Evolutionary conservation across 805 yeast species (phyloP), one percentile per base, ranked within the genome.

Genomic region (Ogataea pilisensis): DNA sequence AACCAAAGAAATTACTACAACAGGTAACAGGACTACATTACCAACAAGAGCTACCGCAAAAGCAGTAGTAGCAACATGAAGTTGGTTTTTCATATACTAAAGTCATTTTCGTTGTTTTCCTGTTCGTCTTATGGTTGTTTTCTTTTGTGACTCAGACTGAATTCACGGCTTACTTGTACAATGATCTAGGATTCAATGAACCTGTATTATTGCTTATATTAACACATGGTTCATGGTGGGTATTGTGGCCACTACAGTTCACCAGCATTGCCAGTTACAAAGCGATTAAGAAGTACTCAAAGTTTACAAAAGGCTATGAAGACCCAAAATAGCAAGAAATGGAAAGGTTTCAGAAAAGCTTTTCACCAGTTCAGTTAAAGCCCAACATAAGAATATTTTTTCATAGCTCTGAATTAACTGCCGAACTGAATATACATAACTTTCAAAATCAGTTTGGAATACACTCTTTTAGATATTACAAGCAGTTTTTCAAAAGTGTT

Each of bases 61-160:
- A n/a, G n/a, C 40, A 41, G 8, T 38, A 36, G 3, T 24, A 36
- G 19, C 34, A 27, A n/a, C 53, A 50, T 22, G 51, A 49, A 12
- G 45, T 52, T n/a, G 53, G 50, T 9, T 60, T 57, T 30, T 63
- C 68, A 2, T 57, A 59, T 43, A 51, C 60, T 29, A 70, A 66
- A 41, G 54, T 76, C n/a, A 43, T 65, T 4, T 68, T 73, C 48
- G 77, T 80, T 5, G 61, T 65, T 3, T 48, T 63, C 1, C 67
- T 83, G 2, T 71, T 80, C 31, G 11, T 69, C 2, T 43, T 76
- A 2, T 74, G 82, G 0, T 49, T 80, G 43, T 53, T 75, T 7
- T 54, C 89, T 3, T 88, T 88, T 62, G 89, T 88, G 4, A 53
- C 72, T 13, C 96, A 87, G 57, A 87, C 96, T 0, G 96, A 87